Base-by-base conservation (phyloP, 2,329 filamentous ascomycete species). In the Esteya vermicola region DNA sequence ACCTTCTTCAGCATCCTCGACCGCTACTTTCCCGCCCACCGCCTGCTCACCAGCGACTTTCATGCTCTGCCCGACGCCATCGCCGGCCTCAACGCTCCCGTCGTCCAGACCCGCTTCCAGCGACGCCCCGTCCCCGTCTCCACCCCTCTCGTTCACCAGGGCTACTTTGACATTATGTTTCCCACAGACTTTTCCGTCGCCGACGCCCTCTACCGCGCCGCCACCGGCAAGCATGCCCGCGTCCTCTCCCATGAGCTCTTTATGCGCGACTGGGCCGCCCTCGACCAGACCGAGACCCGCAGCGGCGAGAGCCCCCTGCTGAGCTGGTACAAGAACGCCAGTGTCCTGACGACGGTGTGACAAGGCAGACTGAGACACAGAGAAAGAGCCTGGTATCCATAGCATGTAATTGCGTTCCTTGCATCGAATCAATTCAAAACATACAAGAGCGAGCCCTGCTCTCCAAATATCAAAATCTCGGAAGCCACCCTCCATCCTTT, bases 101-200 rank as follows among this genome's bases (percentile, higher is more conserved):
- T 98, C 19, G 93, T 98, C 48, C 93, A 98, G 67, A 98, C 91
- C 23, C 73, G 91, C 46, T 98, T 86, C 59, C 72, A 85, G 61
- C 70, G 91, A 50, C 73, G 77, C 45, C 95, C 85, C 50, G 85
- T 98, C 40, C 83, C 88, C 31, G 91, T 98, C 13, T 72, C 77
- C 5, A 98, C 91, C 5, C 86, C 89, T 40, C 72, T 94, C 57
- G 91, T 95, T 36, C 88, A 96, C 57, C 93, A 98, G 64, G 93
- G 91, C 34, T 96, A 94, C 61, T 98, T 98, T 56, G 93, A 98
- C 57, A 95, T 98, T 52, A 78, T 98, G 55, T 98, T 98, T 63
- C 91, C 91, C 0, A 98, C 91, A 10, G 82, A 98, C 60, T 98
- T 98, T 56, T 70, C 74, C 46, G 80, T 93, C 49, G 81, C 91